These are phyloP conservation scores for Buddleja alternifolia DNA, from an alignment of 257 asterid genomes.

Conservation along the genomic window DNA sequence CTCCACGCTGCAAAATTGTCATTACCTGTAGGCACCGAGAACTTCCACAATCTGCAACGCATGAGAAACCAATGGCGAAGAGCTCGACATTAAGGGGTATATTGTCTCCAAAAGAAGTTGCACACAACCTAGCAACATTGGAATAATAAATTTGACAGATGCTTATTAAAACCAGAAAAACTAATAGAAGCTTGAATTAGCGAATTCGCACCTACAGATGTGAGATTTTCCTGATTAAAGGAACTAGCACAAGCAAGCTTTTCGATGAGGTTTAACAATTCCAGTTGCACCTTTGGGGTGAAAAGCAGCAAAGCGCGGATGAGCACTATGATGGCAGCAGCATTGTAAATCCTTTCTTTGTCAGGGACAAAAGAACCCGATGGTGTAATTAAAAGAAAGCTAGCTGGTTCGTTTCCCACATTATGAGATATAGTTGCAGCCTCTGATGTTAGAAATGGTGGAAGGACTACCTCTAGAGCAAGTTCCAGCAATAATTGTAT, in stretches of 20 bases:
- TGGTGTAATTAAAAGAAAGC: slow-evolving; percentile 65
- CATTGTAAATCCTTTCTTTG: slow-evolving; percentile 81
- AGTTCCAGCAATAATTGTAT: slow-evolving; percentile 89
- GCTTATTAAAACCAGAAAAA: slow-evolving; percentile 21
- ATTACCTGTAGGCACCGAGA: slow-evolving; percentile 95
- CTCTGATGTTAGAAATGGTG: slow-evolving; percentile 78
- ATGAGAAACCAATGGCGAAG: slow-evolving; percentile 77
- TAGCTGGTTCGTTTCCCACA: slow-evolving; percentile 55
- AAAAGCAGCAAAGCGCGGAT: slow-evolving; percentile 79
- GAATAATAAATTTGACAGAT: slow-evolving; percentile 27
- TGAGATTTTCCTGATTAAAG: slow-evolving; percentile 92
- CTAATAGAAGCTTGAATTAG: slow-evolving; percentile 21
- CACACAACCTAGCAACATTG: slow-evolving; percentile 73
- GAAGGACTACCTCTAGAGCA: slow-evolving; percentile 86
- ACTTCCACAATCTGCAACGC: slow-evolving; percentile 88
- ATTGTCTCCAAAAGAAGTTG: slow-evolving; percentile 94
- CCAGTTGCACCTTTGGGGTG: slow-evolving; percentile 95
- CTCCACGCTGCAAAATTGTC: slow-evolving; percentile 17
- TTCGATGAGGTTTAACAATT: slow-evolving; percentile 78
- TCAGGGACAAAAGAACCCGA: slow-evolving; percentile 74
- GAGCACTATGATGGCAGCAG: slow-evolving; percentile 89
- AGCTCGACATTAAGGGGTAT: slow-evolving; percentile 82
- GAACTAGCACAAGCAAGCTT: slow-evolving; percentile 85
- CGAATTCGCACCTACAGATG: slow-evolving; percentile 83
- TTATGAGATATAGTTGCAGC: slow-evolving; percentile 44